Evolutionary conservation across 1,284 basidiomycete genomes (phyloP).

Genomic region (Fistulinella cinereoalba): DNA sequence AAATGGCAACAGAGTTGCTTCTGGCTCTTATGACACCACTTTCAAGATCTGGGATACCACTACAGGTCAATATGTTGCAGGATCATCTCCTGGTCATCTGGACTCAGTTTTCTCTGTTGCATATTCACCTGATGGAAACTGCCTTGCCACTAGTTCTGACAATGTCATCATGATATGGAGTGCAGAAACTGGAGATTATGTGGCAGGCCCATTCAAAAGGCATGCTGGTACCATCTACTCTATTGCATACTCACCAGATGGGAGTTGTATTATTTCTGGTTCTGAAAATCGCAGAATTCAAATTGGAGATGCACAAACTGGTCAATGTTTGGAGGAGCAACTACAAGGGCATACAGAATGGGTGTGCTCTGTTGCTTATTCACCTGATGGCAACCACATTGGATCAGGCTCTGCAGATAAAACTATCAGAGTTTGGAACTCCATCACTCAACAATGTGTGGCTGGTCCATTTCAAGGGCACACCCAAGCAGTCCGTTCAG

Average conservation of each 20-base stretch:
- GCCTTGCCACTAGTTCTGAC: background rate
- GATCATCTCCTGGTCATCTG: background rate
- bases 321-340: background rate
- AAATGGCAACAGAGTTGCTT: background rate
- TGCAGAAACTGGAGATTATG: background rate
- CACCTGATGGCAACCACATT: too few relatives aligned
- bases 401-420: too few relatives aligned
- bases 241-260: background rate
- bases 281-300: background rate
- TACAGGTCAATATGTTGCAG: background rate
- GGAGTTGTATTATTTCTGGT: background rate
- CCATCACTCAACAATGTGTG: too few relatives aligned
- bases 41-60: background rate
- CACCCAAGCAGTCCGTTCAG: too few relatives aligned
- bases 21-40: background rate
- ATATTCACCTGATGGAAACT: background rate
- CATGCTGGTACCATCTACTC: background rate
- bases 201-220: background rate
- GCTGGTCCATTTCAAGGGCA: too few relatives aligned
- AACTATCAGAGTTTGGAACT: too few relatives aligned
- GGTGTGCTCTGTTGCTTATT: too few relatives aligned
- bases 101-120: background rate
- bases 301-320: background rate
- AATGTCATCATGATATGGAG: background rate
- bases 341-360: background rate